phyloP scores from a whole-genome alignment of 139 green algal species.

The Coelastrella sp. region DNA sequence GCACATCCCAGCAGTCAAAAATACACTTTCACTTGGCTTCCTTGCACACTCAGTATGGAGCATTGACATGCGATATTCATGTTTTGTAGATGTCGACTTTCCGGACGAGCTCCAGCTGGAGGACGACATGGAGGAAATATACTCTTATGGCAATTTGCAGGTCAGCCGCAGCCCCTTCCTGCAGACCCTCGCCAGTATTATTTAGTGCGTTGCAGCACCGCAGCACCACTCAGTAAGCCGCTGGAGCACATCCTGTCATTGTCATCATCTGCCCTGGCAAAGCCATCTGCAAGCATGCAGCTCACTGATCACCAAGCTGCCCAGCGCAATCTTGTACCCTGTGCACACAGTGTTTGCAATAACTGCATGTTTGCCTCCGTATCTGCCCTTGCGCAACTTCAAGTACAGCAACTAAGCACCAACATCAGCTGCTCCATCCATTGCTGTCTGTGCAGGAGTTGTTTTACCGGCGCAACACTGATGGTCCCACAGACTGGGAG shows the following conservation, averaged over 20 bases:
- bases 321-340: not conserved
- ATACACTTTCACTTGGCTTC: no score
- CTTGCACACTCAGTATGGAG: no score
- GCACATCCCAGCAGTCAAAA: not conserved
- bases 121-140: conserved; percentile 17
- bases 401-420: no score
- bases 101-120: conserved; percentile 6
- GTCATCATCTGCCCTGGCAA: no score
- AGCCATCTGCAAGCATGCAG: no score
- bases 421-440: no score
- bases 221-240: no score
- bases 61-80: no score
- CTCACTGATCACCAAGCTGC: not conserved
- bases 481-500: conserved; percentile 20
- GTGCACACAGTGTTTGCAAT: not conserved
- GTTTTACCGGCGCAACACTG: conserved; percentile 7
- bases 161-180: not conserved
- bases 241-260: no score
- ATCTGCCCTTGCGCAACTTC: not conserved
- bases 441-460: conserved; percentile 13
- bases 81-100: not conserved
- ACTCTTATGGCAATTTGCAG: conserved; percentile 25
- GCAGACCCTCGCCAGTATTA: no score
- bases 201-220: no score
- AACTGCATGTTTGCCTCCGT: not conserved